Evolutionary conservation across 2,329 filamentous ascomycete genomes (phyloP).

Genomic region (Myriosclerotinia curreyana): DNA sequence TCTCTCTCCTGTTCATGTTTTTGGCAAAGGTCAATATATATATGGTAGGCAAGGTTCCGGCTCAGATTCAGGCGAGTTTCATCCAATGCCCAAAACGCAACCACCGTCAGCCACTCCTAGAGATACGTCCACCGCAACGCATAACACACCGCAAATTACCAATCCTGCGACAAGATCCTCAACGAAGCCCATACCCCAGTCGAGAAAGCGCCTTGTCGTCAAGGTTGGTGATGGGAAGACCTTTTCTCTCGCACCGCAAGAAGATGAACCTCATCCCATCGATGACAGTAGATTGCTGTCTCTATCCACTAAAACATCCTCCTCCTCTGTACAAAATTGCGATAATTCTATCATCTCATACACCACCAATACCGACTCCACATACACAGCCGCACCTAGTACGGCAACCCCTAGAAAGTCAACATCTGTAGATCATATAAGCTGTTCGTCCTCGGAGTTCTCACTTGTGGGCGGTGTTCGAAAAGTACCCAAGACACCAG

Average conservation of each 20-base stretch:
- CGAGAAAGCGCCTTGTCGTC: slow-evolving; percentile 36
- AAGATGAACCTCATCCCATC: slow-evolving; percentile 29
- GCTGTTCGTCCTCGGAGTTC: slow-evolving; percentile 38
- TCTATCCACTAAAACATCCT: slow-evolving; percentile 31
- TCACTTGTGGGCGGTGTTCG: slow-evolving; percentile 39
- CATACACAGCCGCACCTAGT: slow-evolving; percentile 27
- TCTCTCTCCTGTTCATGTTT: slow-evolving; percentile 28
- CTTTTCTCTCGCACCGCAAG: slow-evolving; percentile 35
- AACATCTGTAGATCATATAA: slow-evolving; percentile 38
- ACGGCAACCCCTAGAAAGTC: slow-evolving; percentile 32
- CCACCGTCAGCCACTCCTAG: slow-evolving; percentile 25
- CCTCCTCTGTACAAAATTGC: slow-evolving; percentile 33
- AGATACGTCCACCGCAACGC: slow-evolving; percentile 33
- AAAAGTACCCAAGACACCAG: slow-evolving; percentile 40
- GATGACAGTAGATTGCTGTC: slow-evolving; percentile 28
- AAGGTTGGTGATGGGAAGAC: slow-evolving; percentile 36
- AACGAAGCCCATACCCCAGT: slow-evolving; percentile 31
- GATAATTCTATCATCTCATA: slow-evolving; percentile 36
- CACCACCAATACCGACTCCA: slow-evolving; percentile 29
- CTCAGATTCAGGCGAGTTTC: slow-evolving; percentile 35
- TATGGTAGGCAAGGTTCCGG: slow-evolving; percentile 25
- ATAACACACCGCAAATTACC: slow-evolving; percentile 30
- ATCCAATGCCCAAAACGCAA: slow-evolving; percentile 30
- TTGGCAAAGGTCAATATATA: slow-evolving; percentile 25
- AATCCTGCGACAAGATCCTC: slow-evolving; percentile 35